Evolutionary conservation across 352 stramenopile species (phyloP).

Genomic region (Phytophthora kernoviae): DNA sequence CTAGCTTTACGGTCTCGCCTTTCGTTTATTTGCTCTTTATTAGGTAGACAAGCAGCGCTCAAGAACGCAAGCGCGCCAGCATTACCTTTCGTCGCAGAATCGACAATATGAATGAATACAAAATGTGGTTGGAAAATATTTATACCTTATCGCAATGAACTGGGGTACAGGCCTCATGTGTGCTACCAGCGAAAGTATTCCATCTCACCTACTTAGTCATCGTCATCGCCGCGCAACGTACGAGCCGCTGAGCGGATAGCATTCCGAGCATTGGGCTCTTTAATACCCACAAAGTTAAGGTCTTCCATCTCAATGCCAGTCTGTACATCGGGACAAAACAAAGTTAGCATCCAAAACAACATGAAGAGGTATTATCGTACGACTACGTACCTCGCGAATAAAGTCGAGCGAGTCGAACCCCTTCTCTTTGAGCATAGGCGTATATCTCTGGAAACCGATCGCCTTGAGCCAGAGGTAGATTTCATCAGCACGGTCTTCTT

Average conservation of each 20-base stretch:
- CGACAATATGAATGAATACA: slow-evolving; percentile 31
- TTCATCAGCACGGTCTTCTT: slow-evolving; percentile 63
- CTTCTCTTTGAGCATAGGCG: slow-evolving; percentile 74
- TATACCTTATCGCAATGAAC: slow-evolving; percentile 31
- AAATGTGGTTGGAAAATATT: slow-evolving; percentile 32
- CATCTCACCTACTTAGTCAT: too few relatives aligned
- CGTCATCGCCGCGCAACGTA: slow-evolving; percentile 52
- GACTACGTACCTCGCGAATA: slow-evolving; percentile 73
- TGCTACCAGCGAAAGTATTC: slow-evolving; percentile 24
- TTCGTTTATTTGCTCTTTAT: slow-evolving; percentile 35
- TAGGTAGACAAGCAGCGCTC: slow-evolving; percentile 22
- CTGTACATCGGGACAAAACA: slow-evolving; percentile 33
- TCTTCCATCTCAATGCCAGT: slow-evolving; percentile 87
- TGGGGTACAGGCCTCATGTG: slow-evolving; percentile 23
- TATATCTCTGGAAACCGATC: slow-evolving; percentile 62
- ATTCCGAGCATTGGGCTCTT: slow-evolving; percentile 63
- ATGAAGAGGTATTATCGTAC: too few relatives aligned
- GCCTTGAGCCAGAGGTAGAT: slow-evolving; percentile 77
- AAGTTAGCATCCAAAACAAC: background rate
- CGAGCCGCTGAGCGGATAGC: slow-evolving; percentile 64
- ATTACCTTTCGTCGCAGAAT: slow-evolving; percentile 5
- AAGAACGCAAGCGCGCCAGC: too few relatives aligned
- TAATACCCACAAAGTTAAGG: slow-evolving; percentile 86
- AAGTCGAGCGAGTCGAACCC: slow-evolving; percentile 82
- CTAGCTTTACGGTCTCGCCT: slow-evolving; percentile 27